Base-by-base conservation (phyloP, 768 basidiomycete genomes). In the Arthromyces matolae region DNA sequence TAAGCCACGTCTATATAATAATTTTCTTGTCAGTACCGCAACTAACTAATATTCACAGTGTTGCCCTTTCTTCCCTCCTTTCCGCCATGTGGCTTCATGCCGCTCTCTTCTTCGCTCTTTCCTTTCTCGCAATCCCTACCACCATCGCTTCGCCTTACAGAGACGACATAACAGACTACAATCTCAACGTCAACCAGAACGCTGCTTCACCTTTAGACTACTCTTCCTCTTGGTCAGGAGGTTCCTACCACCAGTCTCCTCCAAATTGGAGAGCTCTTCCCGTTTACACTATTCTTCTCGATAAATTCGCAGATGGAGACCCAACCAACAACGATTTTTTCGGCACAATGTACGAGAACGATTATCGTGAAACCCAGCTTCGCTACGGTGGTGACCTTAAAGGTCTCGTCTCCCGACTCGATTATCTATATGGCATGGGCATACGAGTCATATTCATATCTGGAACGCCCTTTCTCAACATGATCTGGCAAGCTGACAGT, bases 401-500 rank as follows among this genome's bases (percentile, higher is more conserved):
- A 47, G 93, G 93, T 45, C 68, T 95, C 49, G 67, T 76, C 36
- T 64, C 79, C 18, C 83, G 77, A 48, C 71, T 96, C 51, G 93
- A 96, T 66, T 96, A 96, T 64, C 72, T 96, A 14, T 73, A 89
- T 36, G 89, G 89, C 53, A 93, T 94, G 89, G 93, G 93, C 53
- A 68, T 92, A 51, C 73, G 73, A 57, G 76, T 83, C 42, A 82
- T 96, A 57, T 96, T 91, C 70, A 87, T 95, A 63, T 91, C 93
- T 19, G 93, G 93, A 43, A 96, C 93, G 1, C 82, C 85, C 43
- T 96, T 92, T 66, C 52, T 96, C 52, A 95, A 95, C 76, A 93
- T 93, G 93, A 68, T 91, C n/a, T 95, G 93, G 93, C 86, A 93
- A 62, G 87, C 91, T 3, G 93, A 95, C 78, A 92, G 93, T 93